Base-by-base conservation (phyloP, 139 green algal genomes). In the Pleodorina starrii region DNA sequence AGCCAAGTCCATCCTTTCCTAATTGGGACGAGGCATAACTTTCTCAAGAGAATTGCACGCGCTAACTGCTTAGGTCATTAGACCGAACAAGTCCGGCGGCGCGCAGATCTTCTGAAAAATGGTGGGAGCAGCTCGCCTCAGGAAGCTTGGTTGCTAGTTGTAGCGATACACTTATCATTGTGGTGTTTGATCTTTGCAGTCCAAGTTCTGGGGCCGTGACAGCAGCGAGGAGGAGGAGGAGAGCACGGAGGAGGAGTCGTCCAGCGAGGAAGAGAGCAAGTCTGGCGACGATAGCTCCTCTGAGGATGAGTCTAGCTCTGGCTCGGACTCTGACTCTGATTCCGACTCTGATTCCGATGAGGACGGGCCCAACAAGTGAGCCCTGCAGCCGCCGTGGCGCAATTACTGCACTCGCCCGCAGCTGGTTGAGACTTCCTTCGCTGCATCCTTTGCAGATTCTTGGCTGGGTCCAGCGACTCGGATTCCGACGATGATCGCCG, bases 401-500 rank as follows among this genome's bases (percentile, higher is more conserved):
- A 46, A 12, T n/a, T 25, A 29, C 17, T 4, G 17, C 29, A n/a
- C 16, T 46, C 54, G 54, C 25, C 25, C 9, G 44, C 29, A 66
- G 35, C 46, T 0, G 7, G 16, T 86, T 42, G 6, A 36, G 66
- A 21, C 69, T 23, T 79, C n/a, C n/a, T n/a, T 2, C 14, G 46
- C 60, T 36, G 16, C 36, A 54, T 89, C 32, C 44, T 6, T 75
- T 86, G 46, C 94, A 96, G 96, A 73, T 97, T 97, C 82, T 86
- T 97, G 86, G 91, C 95, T 23, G 95, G 95, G 0, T 96, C 92
- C 6, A 96, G 90, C 50, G 96, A 97, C 71, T 95, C 90, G 17
- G 96, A 98, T 74, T 96, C 93, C 27, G 95, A 98, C 40, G 93
- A 97, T 69, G 96, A 97, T 84, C 94, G 94, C n/a, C 95, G 98